A percentile compares a stretch with the other conserved stretches of the same genome.
These are phyloP conservation scores for Clarireedia homoeocarpa DNA, from an alignment of 2,329 filamentous ascomycete genomes.

Conservation along the genomic window DNA sequence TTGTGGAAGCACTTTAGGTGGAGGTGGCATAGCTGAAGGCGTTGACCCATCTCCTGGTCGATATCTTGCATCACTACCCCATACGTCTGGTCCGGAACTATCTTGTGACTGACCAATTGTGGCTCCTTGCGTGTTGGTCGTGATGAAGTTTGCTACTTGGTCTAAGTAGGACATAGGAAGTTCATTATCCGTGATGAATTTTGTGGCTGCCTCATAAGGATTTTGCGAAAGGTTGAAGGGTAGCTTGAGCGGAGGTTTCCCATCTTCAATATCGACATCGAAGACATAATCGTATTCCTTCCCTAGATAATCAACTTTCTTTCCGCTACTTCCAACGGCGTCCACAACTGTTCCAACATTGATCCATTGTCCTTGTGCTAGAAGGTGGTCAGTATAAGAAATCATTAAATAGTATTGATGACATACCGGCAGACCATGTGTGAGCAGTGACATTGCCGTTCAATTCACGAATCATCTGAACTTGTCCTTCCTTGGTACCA, in stretches of 20 bases:
- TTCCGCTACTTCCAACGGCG: constrained; percentile 72
- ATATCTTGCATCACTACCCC: constrained; percentile 71
- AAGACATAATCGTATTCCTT: constrained; percentile 95
- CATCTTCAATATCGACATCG: constrained; percentile 92
- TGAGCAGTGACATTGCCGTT: constrained; percentile 81
- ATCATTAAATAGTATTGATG: neutral
- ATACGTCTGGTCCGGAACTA: constrained; percentile 50
- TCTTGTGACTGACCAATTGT: constrained; percentile 60
- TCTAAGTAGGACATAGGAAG: constrained; percentile 82
- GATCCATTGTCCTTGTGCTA: constrained; percentile 64
- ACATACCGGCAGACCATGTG: constrained; percentile 59
- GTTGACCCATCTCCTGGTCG: constrained; percentile 57
- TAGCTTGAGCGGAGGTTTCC: constrained; percentile 86
- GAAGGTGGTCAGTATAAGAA: constrained; percentile 8
- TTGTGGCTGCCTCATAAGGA: constrained; percentile 83
- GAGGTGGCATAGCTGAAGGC: constrained; percentile 28
- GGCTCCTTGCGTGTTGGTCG: constrained; percentile 79
- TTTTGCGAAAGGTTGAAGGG: constrained; percentile 91
- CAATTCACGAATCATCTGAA: constrained; percentile 79
- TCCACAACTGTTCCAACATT: constrained; percentile 93
- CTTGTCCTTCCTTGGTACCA: constrained; percentile 93
- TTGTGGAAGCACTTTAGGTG: constrained; percentile 62
- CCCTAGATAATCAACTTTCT: constrained; percentile 67
- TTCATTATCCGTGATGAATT: constrained; percentile 84
- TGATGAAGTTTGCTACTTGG: constrained; percentile 87